Percentiles rank a stretch among this genome's conserved stretches.
phyloP scores from a whole-genome alignment of 495 filamentous ascomycete genomes.

The Tuber melanosporum region DNA sequence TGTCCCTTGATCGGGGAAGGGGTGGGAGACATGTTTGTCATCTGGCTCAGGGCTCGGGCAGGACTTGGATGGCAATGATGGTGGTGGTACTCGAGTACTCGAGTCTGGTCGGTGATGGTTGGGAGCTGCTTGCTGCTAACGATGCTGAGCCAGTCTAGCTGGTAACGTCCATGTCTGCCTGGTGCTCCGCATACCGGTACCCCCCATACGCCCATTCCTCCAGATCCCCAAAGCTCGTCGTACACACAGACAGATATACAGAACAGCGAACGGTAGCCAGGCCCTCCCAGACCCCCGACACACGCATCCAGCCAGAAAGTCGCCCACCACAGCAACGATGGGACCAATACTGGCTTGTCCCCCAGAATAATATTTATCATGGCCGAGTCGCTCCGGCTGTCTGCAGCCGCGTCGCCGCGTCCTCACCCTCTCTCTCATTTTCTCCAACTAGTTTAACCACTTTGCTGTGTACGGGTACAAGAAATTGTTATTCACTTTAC shows the following conservation, averaged over 20 bases:
- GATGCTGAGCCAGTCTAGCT: neutral
- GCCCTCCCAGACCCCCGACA: conserved; percentile 3
- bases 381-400: conserved; percentile 33
- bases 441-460: neutral
- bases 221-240: conserved; percentile 18
- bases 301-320: conserved; percentile 22
- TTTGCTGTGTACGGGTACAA: conserved; percentile 2
- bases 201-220: conserved; percentile 14
- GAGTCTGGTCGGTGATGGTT: neutral
- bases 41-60: conserved; percentile 35
- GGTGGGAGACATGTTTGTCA: conserved; percentile 31
- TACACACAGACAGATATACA: conserved; percentile 16
- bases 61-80: neutral
- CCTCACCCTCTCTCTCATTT: neutral
- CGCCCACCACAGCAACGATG: conserved; percentile 16
- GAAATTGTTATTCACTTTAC: neutral
- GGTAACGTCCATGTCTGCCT: conserved; percentile 17
- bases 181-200: conserved; percentile 15
- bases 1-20: conserved; percentile 31
- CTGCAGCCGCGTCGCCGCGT: conserved; percentile 31
- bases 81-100: conserved; percentile 1
- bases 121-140: neutral
- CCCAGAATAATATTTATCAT: conserved; percentile 35
- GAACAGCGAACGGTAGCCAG: neutral
- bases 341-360: conserved; percentile 32